Base-by-base conservation (phyloP, 129 eudicot species). In the Artemisia tridentata region DNA sequence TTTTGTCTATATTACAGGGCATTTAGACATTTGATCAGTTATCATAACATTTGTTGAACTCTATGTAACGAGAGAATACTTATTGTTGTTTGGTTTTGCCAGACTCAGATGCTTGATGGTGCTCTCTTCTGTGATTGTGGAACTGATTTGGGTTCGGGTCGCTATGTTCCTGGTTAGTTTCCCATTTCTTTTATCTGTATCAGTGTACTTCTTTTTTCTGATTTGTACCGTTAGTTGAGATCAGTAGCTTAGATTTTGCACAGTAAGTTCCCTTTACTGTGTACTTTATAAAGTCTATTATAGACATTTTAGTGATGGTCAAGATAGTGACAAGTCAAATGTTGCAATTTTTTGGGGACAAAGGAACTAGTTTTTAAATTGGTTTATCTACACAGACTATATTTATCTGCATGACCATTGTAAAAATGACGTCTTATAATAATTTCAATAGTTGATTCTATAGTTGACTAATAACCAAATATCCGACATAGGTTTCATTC, bases 141-240 rank as follows among this genome's bases (percentile, higher is more conserved):
- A 72, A 80, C 92, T 74, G 98, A 93, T 84, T 69, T 90, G 83
- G 90, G 96, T 51, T 87, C 98, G 53, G 97, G 92, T 57, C 96
- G 88, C 66, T 85, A 75, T 69, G 97, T 93, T 69, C 98, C 98
- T n/a, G 96, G 98, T 93, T 72, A 80, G 90, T 80, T 73, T 66
- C 12, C 66, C 41, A 48, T 57, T 21, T 20, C 56, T 55, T 18
- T 46, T 48, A 11, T 69, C n/a, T 9, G 16, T 72, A 12, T 25
- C 29, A 25, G 5, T 20, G 4, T 25, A 6, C 25, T n/a, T 55
- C 61, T 3, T 55, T 5, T 55, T 1, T 13, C 0, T 23, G 12
- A 21, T 59, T 13, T 3, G 9, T 23, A 29, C 46, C 43, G 0
- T 60, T 60, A 60, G 4, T 63, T 63, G 51, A 63, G 23, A 63